Evolutionary conservation across 2,329 filamentous ascomycete genomes (phyloP), one percentile per base, ranked within the genome.

Genomic region (Arachnopeziza araneosa): DNA sequence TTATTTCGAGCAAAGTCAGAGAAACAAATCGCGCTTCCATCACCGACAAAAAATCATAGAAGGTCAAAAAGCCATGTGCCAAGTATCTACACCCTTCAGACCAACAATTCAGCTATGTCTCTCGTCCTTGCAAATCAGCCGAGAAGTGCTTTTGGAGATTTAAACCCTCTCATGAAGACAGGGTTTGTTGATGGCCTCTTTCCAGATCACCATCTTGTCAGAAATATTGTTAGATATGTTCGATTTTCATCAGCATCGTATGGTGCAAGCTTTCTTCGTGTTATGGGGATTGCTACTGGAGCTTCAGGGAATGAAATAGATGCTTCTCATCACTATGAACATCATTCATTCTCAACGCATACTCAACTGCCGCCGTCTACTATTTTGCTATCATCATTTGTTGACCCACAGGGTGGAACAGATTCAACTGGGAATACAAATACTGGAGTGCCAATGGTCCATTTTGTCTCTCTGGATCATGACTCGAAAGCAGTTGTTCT

Each of bases 221-320:
- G 79, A 32, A 88, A 87, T 67, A 83, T 88, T 24, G 81, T 81
- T 2, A 78, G 85, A 44, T 88, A 87, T 63, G 86, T 88, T 75
- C 79, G 83, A 2, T 88, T 86, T 67, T 84, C 85, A 1, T 87
- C 85, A 1, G 85, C 86, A 0, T 83, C 84, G 0, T 88, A 89
- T 59, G 85, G 86, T 0, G 83, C 83, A 0, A 79, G 80, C 52
- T 88, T 88, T 61, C 76, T 88, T 54, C 81, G 82, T 58, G 76
- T 87, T 23, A 78, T 88, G 75, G 84, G 85, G 1, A 86, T 88
- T 80, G 81, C 63, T 72, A 82, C 52, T 73, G 80, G 70, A 76
- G 79, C 61, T 24, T 74, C 19, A 69, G 75, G 58, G 77, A 82
- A 62, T 19, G 80, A 78, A 1, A 68, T 70, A 24, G 64, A 71